Evolutionary conservation across 768 basidiomycete genomes (phyloP), one percentile per base, ranked within the genome.

Genomic region (Rhodocollybia butyracea): DNA sequence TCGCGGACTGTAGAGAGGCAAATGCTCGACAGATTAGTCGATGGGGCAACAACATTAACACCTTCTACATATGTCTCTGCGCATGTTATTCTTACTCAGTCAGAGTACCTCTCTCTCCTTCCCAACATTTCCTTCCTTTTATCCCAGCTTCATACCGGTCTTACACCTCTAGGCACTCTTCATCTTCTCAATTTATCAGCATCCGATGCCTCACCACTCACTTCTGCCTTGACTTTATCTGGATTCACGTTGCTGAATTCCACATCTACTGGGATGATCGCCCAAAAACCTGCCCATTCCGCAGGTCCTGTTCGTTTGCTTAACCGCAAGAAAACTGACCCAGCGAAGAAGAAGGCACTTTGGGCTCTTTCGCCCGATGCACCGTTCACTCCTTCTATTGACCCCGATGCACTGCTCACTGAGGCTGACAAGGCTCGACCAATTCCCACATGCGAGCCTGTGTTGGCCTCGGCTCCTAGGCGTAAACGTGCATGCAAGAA

Each of bases 401-500:
- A 96, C 66, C 80, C 91, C 8, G 89, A 93, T 55, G 76, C 85
- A 24, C 83, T 97, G 30, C 81, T 98, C 41, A 94, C 94, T 11
- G 77, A 85, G 24, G 88, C 83, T 36, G 96, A 98, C 67, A 86
- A 87, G 55, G 77, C 76, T 30, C 85, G 92, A 2, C 94, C 94
- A 0, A 79, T 81, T 31, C 87, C 88, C 26, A 80, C 82, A 5
- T 92, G 91, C 61, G 90, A 89, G 66, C 91, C 91, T 15, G 72
- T 80, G 40, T 64, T 61, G 19, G 60, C 72, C 19, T 62, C 70
- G 22, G 78, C 77, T 13, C 80, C 84, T n/a, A 77, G 88, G 59
- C 76, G 89, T 62, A 93, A 89, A 78, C 88, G 85, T 68, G 96
- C 97, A 29, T 99, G 97, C 81, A 98, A 98, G 75, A 85, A 84